Evolutionary conservation across 441 rosid genomes (phyloP).

Genomic region (Populus hybrid): DNA sequence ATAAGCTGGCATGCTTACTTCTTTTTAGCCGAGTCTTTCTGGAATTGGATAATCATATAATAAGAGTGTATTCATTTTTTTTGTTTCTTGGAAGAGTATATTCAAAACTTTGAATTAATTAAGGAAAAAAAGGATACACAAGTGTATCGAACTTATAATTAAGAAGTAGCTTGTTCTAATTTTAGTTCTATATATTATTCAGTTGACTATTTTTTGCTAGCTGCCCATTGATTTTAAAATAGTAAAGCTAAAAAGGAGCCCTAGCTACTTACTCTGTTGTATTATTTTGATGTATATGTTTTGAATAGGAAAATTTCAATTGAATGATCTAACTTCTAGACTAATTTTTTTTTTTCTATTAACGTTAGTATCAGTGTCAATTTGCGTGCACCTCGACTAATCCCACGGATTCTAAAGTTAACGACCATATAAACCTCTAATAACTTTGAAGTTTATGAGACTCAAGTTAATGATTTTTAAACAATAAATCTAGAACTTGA

Average conservation of each 20-base stretch:
- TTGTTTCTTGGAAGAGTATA: neutral
- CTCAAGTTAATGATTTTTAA: fast-evolving
- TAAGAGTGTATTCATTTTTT: too few relatives aligned
- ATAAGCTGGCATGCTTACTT: neutral
- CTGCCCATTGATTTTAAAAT: neutral
- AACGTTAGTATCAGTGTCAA: too few relatives aligned
- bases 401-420: fast-evolving
- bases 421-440: too few relatives aligned
- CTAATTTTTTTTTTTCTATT: too few relatives aligned
- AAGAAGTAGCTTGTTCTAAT: neutral
- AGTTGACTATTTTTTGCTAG: neutral
- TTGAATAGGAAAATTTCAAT: neutral
- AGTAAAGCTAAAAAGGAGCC: neutral
- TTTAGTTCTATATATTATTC: neutral
- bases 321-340: neutral
- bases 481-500: too few relatives aligned
- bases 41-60: neutral
- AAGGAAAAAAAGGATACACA: neutral
- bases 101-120: neutral
- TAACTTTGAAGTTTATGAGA: fast-evolving
- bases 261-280: neutral
- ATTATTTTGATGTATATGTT: neutral
- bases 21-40: neutral
- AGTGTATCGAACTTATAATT: neutral
- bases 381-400: too few relatives aligned